phyloP scores from a whole-genome alignment of 306 rosid genomes.

The Lablab purpureus region DNA sequence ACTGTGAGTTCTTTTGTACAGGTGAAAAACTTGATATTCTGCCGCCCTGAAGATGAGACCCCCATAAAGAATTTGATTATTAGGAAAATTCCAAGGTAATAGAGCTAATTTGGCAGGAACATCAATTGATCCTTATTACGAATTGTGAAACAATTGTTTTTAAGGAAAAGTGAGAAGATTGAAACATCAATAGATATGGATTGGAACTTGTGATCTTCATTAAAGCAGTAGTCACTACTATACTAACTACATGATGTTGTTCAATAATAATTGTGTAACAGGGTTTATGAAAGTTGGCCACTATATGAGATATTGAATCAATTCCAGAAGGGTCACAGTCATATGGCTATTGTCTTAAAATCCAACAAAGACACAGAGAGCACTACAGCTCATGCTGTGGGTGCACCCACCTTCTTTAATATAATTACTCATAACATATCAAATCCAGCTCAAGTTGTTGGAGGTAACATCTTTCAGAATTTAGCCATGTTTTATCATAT shows the following conservation, averaged over 20 bases:
- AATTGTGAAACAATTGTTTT: neutral
- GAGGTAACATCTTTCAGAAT: constrained; percentile 48
- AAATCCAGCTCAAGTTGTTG: constrained; percentile 23
- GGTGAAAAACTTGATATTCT: constrained; percentile 74
- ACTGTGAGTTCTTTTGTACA: constrained; percentile 24
- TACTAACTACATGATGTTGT: neutral
- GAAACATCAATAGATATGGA: neutral
- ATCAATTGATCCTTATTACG: neutral
- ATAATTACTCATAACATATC: constrained; percentile 36
- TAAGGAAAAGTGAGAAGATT: neutral
- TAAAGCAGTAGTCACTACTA: neutral
- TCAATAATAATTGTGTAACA: constrained; percentile 39
- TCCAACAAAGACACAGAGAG: constrained; percentile 39
- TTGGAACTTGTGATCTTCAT: neutral
- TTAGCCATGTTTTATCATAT: neutral
- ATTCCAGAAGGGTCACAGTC: constrained; percentile 79
- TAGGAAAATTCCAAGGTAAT: constrained; percentile 79
- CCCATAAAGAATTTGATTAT: constrained; percentile 71
- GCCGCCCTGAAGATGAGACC: constrained; percentile 78
- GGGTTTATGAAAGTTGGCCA: constrained; percentile 81
- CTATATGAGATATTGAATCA: constrained; percentile 77
- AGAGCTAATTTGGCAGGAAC: neutral
- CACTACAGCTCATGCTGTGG: constrained; percentile 36
- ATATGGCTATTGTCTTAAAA: constrained; percentile 82
- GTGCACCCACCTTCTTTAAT: constrained; percentile 36